Percentiles rank a stretch among this genome's conserved stretches.
phyloP scores from a whole-genome alignment of 257 asterid species.

The Nicotiana undulata region DNA sequence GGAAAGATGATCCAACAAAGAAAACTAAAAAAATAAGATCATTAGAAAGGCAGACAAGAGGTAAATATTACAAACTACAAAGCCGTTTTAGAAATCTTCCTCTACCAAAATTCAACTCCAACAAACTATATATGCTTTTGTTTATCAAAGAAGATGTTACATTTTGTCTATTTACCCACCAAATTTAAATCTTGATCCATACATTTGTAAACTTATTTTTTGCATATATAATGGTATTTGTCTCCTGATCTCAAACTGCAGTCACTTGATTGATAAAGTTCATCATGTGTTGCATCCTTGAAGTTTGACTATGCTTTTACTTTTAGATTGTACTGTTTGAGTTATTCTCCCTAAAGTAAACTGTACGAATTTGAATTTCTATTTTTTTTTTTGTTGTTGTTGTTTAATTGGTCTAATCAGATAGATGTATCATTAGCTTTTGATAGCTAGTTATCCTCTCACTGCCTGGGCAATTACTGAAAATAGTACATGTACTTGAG shows the following conservation, averaged over 20 bases:
- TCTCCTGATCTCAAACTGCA: background rate
- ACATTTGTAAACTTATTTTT: background rate
- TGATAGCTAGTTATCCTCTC: background rate
- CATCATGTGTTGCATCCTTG: background rate
- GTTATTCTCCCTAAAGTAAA: background rate
- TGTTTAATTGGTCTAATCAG: background rate
- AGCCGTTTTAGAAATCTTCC: background rate
- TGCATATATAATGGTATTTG: background rate
- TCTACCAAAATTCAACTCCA: background rate
- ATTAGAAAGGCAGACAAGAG: background rate
- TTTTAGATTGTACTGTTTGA: background rate
- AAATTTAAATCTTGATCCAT: background rate
- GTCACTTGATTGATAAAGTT: background rate
- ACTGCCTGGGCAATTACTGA: background rate
- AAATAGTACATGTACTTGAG: slow-evolving; percentile 7
- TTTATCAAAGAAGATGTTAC: background rate
- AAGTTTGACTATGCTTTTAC: background rate
- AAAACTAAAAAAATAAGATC: background rate
- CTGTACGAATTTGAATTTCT: background rate
- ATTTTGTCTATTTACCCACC: background rate
- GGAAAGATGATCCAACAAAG: background rate
- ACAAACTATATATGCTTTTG: background rate
- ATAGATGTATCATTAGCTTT: background rate
- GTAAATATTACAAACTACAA: background rate
- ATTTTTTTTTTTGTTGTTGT: too few species aligned